Conservation (phyloP, 371 early-diverging fungal genomes). For the Mortierella sp. region DNA sequence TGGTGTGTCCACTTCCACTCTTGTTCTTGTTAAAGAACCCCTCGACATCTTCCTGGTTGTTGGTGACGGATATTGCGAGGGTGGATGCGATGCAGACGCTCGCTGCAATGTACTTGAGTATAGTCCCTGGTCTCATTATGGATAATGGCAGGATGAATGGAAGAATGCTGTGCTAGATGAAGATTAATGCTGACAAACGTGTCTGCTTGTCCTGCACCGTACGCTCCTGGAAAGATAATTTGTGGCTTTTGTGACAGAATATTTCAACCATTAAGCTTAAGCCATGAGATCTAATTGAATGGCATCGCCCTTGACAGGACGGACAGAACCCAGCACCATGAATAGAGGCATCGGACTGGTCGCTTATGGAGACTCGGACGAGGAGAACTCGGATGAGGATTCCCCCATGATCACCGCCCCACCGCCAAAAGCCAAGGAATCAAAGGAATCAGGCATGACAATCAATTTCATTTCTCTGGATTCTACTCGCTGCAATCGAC, state of each 20-base stretch:
- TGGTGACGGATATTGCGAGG: conserved; percentile 40
- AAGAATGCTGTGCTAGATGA: conserved; percentile 2
- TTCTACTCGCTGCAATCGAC: no score
- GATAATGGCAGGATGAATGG: conserved; percentile 5
- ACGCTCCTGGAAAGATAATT: no score
- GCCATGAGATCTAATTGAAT: background rate
- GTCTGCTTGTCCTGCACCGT: background rate
- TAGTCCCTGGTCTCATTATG: conserved; percentile 26
- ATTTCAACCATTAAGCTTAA: background rate
- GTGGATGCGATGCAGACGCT: conserved; percentile 33
- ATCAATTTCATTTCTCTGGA: background rate
- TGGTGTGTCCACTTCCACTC: conserved; percentile 82
- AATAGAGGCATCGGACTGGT: conserved; percentile 50
- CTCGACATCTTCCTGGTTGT: conserved; percentile 43
- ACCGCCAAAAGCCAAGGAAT: background rate
- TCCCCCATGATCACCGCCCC: conserved; percentile 6
- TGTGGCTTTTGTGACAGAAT: conserved; percentile 23
- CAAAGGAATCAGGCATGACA: conserved; percentile 18
- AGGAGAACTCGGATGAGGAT: conserved; percentile 44
- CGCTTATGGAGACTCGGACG: conserved; percentile 53
- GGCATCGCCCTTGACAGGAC: background rate
- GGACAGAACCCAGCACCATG: conserved; percentile 24
- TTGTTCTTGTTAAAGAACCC: conserved; percentile 49
- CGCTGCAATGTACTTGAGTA: conserved; percentile 23
- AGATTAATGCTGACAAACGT: conserved; percentile 3